Conservation (phyloP, 164 flowering plant species). For the Berberis vulgaris region DNA sequence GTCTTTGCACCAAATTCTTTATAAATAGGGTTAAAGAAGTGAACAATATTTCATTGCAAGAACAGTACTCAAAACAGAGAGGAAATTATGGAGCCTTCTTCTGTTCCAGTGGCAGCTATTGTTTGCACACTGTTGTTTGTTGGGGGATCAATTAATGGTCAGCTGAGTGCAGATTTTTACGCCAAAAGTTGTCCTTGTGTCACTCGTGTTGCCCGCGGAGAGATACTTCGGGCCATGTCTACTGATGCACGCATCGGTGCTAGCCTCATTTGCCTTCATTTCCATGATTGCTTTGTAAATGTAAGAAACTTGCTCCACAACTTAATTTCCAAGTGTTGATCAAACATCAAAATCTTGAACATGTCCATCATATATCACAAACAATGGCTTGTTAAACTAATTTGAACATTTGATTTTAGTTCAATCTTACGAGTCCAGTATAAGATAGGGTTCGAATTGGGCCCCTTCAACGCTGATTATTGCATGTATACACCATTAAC, state of each 20-base stretch:
- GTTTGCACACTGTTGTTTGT: neutral
- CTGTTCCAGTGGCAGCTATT: neutral
- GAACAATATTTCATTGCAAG: too few relatives aligned
- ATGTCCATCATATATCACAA: too few relatives aligned
- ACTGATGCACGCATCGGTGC: constrained; percentile 41
- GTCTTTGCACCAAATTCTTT: too few relatives aligned
- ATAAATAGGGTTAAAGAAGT: too few relatives aligned
- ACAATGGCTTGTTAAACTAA: too few relatives aligned
- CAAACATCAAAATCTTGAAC: too few relatives aligned
- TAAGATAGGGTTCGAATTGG: too few relatives aligned
- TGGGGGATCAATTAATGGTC: constrained; percentile 14
- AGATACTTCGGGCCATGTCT: constrained; percentile 25
- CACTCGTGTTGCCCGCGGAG: constrained; percentile 21
- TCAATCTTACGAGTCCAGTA: too few relatives aligned
- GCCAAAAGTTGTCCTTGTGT: constrained; percentile 41
- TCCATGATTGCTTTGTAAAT: constrained; percentile 70
- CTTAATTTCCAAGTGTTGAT: too few relatives aligned
- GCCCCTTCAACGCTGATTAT: too few relatives aligned
- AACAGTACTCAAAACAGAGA: neutral
- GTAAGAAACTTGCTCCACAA: constrained; percentile 12
- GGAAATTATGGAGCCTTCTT: neutral
- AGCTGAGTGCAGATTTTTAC: constrained; percentile 39
- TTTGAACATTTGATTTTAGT: too few relatives aligned
- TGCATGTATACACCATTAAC: too few relatives aligned
- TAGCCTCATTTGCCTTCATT: constrained; percentile 52